Conservation (phyloP, 495 filamentous ascomycete species). For the Stereocaulon alpinum region DNA sequence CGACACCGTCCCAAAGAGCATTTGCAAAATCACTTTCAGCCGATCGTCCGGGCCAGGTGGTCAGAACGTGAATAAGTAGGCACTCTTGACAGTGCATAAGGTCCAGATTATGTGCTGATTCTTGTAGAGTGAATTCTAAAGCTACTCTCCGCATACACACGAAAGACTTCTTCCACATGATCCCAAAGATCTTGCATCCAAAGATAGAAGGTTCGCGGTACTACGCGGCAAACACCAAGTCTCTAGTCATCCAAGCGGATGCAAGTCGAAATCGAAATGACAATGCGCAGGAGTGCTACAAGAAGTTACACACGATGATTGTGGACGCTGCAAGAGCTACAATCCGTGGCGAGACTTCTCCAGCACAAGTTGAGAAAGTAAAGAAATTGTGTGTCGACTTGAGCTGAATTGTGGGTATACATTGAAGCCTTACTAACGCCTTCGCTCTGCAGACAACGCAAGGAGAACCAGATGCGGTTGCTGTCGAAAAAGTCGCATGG, state of each 20-base stretch:
- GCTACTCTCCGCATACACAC: slow-evolving; percentile 63
- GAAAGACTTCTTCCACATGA: slow-evolving; percentile 42
- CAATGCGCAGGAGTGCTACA: slow-evolving; percentile 56
- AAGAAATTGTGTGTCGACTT: slow-evolving; percentile 50
- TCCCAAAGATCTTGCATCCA: slow-evolving; percentile 60
- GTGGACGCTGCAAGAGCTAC: slow-evolving; percentile 38
- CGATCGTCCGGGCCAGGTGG: slow-evolving; percentile 89
- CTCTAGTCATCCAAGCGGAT: slow-evolving; percentile 59
- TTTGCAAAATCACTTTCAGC: slow-evolving; percentile 61
- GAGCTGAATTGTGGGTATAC: slow-evolving; percentile 20
- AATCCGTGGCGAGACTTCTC: slow-evolving; percentile 57
- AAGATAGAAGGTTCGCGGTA: slow-evolving; percentile 58
- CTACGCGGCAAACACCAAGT: slow-evolving; percentile 51
- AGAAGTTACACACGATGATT: slow-evolving; percentile 50
- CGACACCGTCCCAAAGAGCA: slow-evolving; percentile 51
- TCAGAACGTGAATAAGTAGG: slow-evolving; percentile 93
- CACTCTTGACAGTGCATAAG: slow-evolving; percentile 21
- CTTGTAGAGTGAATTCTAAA: slow-evolving; percentile 76
- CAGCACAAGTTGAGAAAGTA: slow-evolving; percentile 47
- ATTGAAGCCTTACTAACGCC: slow-evolving; percentile 3
- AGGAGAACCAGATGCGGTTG: slow-evolving; percentile 59
- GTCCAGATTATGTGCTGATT: not conserved
- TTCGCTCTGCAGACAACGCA: slow-evolving; percentile 47
- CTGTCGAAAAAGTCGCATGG: slow-evolving; percentile 67
- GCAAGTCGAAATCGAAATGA: slow-evolving; percentile 52